Base-by-base conservation (phyloP, 768 basidiomycete genomes). In the Termitomyces sp. region DNA sequence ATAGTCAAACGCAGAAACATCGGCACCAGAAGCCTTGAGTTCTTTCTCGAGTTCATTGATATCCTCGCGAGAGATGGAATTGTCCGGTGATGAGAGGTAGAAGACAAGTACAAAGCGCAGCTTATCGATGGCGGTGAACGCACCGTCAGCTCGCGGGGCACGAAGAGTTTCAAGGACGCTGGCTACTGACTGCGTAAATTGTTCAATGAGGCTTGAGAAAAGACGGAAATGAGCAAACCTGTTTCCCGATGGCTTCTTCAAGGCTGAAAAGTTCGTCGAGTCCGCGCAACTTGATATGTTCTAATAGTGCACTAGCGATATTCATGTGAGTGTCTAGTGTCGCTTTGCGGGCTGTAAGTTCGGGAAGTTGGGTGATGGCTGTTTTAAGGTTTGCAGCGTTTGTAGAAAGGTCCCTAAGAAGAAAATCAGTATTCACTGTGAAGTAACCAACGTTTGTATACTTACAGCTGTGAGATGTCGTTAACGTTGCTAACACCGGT, bases 281-380 rank as follows among this genome's bases (percentile, higher is more conserved):
- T 4, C 92, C 93, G 36, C 97, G 85, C 58, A 86, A 87, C 75
- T 98, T 98, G 76, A 99, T 97, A 38, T 97, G 87, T 69, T 96
- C 94, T 30, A 99, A 76, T 10, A 99, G 74, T 18, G 95, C 90
- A 13, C 95, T 97, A 38, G 96, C 96, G 56, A 99, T 96, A 73
- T 98, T 98, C 95, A 99, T 98, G 69, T 99, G 97, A 3, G 95
- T 94, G 70, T 99, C 97, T 26, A 99, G 81, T 1, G 92, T 95
- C 33, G 94, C 92, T 67, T 99, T 99, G 43, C 97, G 85, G 4
- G 97, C 94, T 4, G 96, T 98, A 51, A 99, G 77, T 69, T 98
- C 97, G 1, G 97, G 97, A 20, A 99, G 78, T 60, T 94, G 92
- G 2, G 95, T 98, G 68, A 99, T 97, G 8, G 97, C 97, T 0